Evolutionary conservation across 164 flowering plant species (phyloP).

Genomic region (Akebia trifoliata): DNA sequence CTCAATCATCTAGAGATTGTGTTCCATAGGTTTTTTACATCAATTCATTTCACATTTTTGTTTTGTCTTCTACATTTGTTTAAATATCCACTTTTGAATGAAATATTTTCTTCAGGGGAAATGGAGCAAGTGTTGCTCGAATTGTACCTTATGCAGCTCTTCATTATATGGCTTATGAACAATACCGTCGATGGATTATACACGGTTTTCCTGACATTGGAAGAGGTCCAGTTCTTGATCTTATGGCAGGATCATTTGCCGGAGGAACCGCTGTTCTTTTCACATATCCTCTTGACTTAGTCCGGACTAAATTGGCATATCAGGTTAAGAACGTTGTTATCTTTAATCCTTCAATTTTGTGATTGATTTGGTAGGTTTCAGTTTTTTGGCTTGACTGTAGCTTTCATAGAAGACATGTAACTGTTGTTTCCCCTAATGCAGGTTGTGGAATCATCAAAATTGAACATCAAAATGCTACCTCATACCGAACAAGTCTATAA

Average conservation of each 20-base stretch:
- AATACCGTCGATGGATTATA: slow-evolving; percentile 85
- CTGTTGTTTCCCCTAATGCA: slow-evolving; percentile 23
- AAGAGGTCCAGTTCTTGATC: slow-evolving; percentile 90
- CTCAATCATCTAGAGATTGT: slow-evolving; percentile 1
- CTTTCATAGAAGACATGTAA: slow-evolving; percentile 3
- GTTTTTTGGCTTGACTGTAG: neutral
- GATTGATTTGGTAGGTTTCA: neutral
- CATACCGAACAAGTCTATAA: slow-evolving; percentile 46
- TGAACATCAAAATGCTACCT: slow-evolving; percentile 30
- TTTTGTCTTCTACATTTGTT: slow-evolving; percentile 6
- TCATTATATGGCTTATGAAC: slow-evolving; percentile 92
- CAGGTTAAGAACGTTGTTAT: slow-evolving; percentile 45
- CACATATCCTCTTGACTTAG: slow-evolving; percentile 96
- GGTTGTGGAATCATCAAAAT: slow-evolving; percentile 58
- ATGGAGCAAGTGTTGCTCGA: slow-evolving; percentile 96
- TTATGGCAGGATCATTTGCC: slow-evolving; percentile 87
- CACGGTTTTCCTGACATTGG: slow-evolving; percentile 50
- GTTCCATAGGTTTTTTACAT: neutral
- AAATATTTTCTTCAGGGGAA: slow-evolving; percentile 53
- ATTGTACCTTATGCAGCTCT: slow-evolving; percentile 97
- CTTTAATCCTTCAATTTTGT: neutral
- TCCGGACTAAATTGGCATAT: slow-evolving; percentile 91
- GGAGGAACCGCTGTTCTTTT: slow-evolving; percentile 96
- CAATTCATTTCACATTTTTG: neutral
- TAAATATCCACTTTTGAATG: slow-evolving; percentile 6